These are phyloP conservation scores for Penicillium sp. DNA, from an alignment of 2,329 filamentous ascomycete genomes.

Conservation along the genomic window DNA sequence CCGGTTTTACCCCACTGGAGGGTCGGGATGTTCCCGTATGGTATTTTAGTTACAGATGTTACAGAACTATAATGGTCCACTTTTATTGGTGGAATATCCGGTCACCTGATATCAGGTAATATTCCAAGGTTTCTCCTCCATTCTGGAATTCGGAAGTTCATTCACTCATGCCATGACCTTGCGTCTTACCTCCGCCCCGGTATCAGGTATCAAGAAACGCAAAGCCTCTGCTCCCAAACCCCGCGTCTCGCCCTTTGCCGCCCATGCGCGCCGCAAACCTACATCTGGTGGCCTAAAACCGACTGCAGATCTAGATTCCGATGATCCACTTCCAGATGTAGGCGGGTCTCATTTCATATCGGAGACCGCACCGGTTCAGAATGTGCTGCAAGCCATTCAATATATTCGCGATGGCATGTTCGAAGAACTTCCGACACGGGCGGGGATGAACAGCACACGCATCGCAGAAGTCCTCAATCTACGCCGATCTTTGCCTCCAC, in stretches of 20 bases:
- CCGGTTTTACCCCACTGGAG: constrained; percentile 1
- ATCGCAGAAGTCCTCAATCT: constrained; percentile 53
- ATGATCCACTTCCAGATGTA: constrained; percentile 44
- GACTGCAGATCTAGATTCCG: constrained; percentile 16
- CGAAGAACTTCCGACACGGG: constrained; percentile 45
- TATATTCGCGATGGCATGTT: constrained; percentile 49
- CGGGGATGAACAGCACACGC: constrained; percentile 55
- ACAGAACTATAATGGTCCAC: constrained; percentile 6
- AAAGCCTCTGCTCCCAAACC: constrained; percentile 22
- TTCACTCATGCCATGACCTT: constrained; percentile 36
- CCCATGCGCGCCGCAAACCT: constrained; percentile 36
- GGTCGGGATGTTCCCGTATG: constrained; percentile 2
- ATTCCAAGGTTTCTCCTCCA: neutral
- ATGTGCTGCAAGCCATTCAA: constrained; percentile 47
- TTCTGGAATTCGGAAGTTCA: neutral
- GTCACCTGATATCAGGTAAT: constrained; percentile 18
- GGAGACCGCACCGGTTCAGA: constrained; percentile 38
- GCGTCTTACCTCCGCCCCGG: constrained; percentile 41
- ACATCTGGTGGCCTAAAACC: constrained; percentile 23
- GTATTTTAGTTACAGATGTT: constrained; percentile 9
- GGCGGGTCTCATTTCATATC: constrained; percentile 45
- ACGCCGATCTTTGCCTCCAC: constrained; percentile 47
- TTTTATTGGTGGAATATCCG: constrained; percentile 10
- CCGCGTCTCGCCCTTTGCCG: constrained; percentile 36
- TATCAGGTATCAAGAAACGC: constrained; percentile 40